Percentiles rank a stretch among this genome's conserved stretches.
Evolutionary conservation across 1,284 basidiomycete species (phyloP).

Genomic region (Meripilus lineatus): DNA sequence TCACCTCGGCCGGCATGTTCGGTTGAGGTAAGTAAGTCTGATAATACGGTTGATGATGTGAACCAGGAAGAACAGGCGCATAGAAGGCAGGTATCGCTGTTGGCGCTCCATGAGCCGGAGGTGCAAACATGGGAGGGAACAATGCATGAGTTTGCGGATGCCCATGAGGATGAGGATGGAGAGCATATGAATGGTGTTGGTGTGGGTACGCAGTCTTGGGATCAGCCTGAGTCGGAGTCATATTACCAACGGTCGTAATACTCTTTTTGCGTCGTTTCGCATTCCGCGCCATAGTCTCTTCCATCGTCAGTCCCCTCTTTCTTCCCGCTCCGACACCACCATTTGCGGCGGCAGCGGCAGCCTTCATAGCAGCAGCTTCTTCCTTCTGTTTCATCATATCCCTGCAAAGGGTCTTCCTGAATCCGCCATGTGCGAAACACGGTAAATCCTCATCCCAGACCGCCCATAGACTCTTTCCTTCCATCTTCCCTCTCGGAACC

Average conservation of each 20-base stretch:
- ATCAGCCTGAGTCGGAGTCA: constrained; percentile 6
- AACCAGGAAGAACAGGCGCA: constrained; percentile 47
- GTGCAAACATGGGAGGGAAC: too few relatives aligned
- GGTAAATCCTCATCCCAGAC: constrained; percentile 69
- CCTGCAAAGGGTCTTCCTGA: constrained; percentile 64
- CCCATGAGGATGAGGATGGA: too few relatives aligned
- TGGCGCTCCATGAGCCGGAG: constrained; percentile 22
- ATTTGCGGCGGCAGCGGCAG: background rate
- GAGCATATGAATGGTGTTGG: too few relatives aligned
- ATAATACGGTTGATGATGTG: constrained; percentile 68
- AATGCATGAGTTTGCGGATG: too few relatives aligned
- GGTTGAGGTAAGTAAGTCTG: constrained; percentile 40
- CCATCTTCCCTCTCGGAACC: constrained; percentile 56
- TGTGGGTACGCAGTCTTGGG: too few relatives aligned
- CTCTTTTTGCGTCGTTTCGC: constrained; percentile 46
- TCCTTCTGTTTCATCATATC: constrained; percentile 49
- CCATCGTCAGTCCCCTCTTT: too few relatives aligned
- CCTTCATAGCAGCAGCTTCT: constrained; percentile 17
- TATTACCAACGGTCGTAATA: too few relatives aligned
- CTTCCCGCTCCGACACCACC: too few relatives aligned
- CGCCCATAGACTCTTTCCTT: constrained; percentile 73
- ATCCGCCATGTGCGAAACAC: constrained; percentile 66
- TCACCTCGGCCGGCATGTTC: constrained; percentile 45
- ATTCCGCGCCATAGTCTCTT: too few relatives aligned
- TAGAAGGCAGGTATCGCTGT: constrained; percentile 46